Percentiles rank a stretch among this genome's conserved stretches.
phyloP scores from a whole-genome alignment of 2,329 filamentous ascomycete species.

The Cladosporium sphaerospermum region DNA sequence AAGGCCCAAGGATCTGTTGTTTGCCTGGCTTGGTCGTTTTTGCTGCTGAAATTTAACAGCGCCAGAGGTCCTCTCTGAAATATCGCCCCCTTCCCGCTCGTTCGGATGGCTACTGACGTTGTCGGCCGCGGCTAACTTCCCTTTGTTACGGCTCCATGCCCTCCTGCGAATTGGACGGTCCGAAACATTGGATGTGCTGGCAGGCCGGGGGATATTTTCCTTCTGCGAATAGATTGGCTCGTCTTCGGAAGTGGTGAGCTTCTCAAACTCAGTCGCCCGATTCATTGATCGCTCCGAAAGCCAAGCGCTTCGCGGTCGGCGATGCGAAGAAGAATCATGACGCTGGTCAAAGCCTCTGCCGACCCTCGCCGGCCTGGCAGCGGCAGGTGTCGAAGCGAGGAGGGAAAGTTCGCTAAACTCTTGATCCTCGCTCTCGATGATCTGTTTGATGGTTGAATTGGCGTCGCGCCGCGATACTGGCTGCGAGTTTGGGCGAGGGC shows the following conservation, averaged over 20 bases:
- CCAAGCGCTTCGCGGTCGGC: neutral
- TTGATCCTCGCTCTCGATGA: slow-evolving; percentile 31
- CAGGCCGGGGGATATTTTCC: slow-evolving; percentile 5
- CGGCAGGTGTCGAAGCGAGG: slow-evolving; percentile 42
- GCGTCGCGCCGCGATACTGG: slow-evolving; percentile 22
- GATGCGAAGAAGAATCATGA: neutral
- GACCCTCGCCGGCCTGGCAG: slow-evolving; percentile 26
- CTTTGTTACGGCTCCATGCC: slow-evolving; percentile 24
- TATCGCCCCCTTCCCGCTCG: slow-evolving; percentile 29
- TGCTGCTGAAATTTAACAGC: slow-evolving; percentile 19
- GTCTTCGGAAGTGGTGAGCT: slow-evolving; percentile 10
- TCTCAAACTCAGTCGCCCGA: slow-evolving; percentile 8
- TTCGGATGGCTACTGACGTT: slow-evolving; percentile 22
- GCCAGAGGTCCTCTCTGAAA: slow-evolving; percentile 26
- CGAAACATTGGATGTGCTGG: neutral
- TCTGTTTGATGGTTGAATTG: slow-evolving; percentile 21
- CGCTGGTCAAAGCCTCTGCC: slow-evolving; percentile 25
- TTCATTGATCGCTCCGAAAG: slow-evolving; percentile 5
- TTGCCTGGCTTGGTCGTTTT: slow-evolving; percentile 28
- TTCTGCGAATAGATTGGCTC: neutral
- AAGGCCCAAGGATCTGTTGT: slow-evolving; percentile 41
- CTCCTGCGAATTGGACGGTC: slow-evolving; percentile 14
- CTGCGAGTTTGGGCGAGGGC: slow-evolving; percentile 14
- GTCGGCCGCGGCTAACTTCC: slow-evolving; percentile 22
- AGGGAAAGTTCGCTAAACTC: slow-evolving; percentile 42